Evolutionary conservation across 345 rosid species (phyloP), one percentile per base, ranked within the genome.

Genomic region (Toxicodendron radicans): DNA sequence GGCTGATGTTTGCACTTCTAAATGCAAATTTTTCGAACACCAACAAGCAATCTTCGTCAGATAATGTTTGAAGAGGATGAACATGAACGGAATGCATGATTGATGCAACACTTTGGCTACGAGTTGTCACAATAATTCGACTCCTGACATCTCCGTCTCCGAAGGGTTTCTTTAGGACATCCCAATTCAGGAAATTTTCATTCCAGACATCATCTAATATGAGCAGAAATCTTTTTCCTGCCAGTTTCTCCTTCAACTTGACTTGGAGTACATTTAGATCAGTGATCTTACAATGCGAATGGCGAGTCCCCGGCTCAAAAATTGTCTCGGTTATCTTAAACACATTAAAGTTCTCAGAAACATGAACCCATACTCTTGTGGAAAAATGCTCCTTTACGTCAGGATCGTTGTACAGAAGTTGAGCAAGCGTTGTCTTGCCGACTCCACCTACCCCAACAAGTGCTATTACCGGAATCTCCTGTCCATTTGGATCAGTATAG

Each of bases 391-490:
- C 17, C 58, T 46, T 57, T 43, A 68, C 80, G 9, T 45, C 71
- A 7, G 21, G 57, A 59, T 83, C 81, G 63, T 75, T 84, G 76
- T 76, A 82, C 30, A 84, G 38, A 66, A 83, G 54, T 60, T 78
- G 80, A 64, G 86, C 79, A 56, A 87, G 78, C 0, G 85, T 84
- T 16, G 88, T 81, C 69, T 84, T 87, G 3, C 85, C 86, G 16
- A 83, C 61, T 10, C 85, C 90, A 57, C 76, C 82, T 32, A 71
- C 68, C 13, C 88, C 86, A 20, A 58, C 41, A 5, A 81, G 67
- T 5, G 81, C 41, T 18, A 78, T 63, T 10, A 78, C 77, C 18
- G 45, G 51, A 0, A 71, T 46, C 4, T 66, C 17, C 2, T 7
- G 49, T 9, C 10, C 41, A 17, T 4, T 17, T 45, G 10, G 38